Base-by-base conservation (phyloP, 2,329 filamentous ascomycete species). In the Teratosphaeria gauchensis region DNA sequence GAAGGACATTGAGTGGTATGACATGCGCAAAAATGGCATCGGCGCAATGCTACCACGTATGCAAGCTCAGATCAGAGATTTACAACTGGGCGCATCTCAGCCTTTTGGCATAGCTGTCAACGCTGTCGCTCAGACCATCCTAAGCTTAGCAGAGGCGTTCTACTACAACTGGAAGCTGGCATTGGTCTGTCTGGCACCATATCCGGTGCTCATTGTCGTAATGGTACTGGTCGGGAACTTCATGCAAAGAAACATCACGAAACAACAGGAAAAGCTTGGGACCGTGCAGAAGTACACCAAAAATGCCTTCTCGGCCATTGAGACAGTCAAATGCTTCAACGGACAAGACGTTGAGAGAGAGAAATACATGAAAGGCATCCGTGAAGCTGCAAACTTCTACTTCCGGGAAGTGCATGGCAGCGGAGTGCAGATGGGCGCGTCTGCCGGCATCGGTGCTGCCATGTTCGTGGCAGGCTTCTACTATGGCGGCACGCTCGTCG, bases 391-490 rank as follows among this genome's bases (percentile, higher is more conserved):
- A 24, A 73, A 71, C 1, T 80, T 82, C 56, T 95, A 90, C 64
- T 74, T 84, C 11, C 75, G 81, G 16, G 89, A 92, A 68, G 87
- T 87, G 0, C 79, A 82, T 53, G 80, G 84, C 16, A 88, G 85
- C 63, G 84, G 88, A 0, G 70, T 85, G 2, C 91, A 96, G 68
- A 84, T 89, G 68, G 86, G 85, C 0, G 82, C 88, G 54, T 80
- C 89, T 56, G 85, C 87, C 53, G 83, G 95, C 64, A 85, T 91
- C 76, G 85, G 87, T 32, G 81, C 90, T 3, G 80, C 79, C 1
- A 85, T 96, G 70, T 96, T 97, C 64, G 86, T 95, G 0, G 82
- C 91, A 59, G 92, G 91, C 0, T 96, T 97, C 68, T 96, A 89
- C 84, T 95, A 92, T 65, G 92, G 91, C 0, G 82, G 87, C 31